Evolutionary conservation across 768 basidiomycete species (phyloP).

Genomic region (Strobilomyces confusus): DNA sequence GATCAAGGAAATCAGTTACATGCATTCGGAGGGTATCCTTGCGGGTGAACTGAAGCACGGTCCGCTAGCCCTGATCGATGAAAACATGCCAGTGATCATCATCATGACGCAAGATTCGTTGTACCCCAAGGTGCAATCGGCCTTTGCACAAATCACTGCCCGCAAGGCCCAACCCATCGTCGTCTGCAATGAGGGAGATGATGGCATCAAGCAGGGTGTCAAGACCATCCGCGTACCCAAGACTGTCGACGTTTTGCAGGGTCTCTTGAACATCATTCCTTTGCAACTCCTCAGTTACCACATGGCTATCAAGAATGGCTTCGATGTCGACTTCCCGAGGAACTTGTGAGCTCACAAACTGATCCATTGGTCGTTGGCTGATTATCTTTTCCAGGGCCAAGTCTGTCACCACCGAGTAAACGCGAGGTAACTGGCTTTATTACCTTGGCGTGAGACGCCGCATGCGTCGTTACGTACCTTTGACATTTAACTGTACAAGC

Average conservation of each 20-base stretch:
- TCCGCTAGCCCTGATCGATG: constrained; percentile 94
- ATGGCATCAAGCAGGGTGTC: constrained; percentile 63
- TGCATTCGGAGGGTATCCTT: constrained; percentile 67
- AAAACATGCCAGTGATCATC: constrained; percentile 98
- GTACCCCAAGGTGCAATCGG: constrained; percentile 97
- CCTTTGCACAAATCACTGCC: constrained; percentile 95
- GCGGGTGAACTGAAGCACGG: constrained; percentile 99
- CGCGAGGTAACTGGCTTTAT: neutral
- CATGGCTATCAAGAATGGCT: constrained; percentile 91
- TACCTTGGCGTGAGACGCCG: neutral
- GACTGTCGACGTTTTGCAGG: constrained; percentile 94
- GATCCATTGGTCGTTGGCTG: constrained; percentile 4
- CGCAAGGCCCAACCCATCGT: constrained; percentile 95
- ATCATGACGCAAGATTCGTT: constrained; percentile 99
- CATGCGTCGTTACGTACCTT: constrained; percentile 14
- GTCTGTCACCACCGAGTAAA: constrained; percentile 72
- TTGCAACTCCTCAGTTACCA: constrained; percentile 96
- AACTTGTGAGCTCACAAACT: constrained; percentile 64
- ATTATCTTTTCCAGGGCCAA: constrained; percentile 50
- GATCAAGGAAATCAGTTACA: constrained; percentile 98
- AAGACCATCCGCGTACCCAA: constrained; percentile 93
- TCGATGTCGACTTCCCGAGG: constrained; percentile 97
- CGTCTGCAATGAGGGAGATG: constrained; percentile 91
- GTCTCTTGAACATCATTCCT: constrained; percentile 93
- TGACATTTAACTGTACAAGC: constrained; percentile 8